phyloP scores from a whole-genome alignment of 352 stramenopile genomes.

The Globisporangium mamillatum region DNA sequence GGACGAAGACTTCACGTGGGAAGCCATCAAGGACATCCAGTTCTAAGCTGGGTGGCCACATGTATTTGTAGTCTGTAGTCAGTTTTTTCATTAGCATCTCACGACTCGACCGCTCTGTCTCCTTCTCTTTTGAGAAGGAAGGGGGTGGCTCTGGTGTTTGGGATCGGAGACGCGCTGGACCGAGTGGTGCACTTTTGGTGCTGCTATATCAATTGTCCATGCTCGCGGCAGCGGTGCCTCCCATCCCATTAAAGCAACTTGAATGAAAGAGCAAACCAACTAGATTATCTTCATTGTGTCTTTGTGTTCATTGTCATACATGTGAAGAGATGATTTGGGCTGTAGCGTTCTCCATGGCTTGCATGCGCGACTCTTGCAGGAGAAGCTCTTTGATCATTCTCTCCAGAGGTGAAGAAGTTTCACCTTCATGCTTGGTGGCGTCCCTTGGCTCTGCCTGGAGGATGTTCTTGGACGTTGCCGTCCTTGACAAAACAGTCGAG shows the following conservation, averaged over 20 bases:
- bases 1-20: constrained; percentile 99
- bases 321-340: not conserved
- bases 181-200: constrained; percentile 38
- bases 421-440: not conserved
- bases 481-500: not conserved
- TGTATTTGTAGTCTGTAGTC: constrained; percentile 32
- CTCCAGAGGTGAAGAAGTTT: not conserved
- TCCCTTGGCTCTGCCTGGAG: not conserved
- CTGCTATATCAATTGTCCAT: constrained; percentile 45
- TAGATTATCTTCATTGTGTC: constrained; percentile 26
- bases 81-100: constrained; percentile 36
- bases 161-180: constrained; percentile 17
- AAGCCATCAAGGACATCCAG: constrained; percentile 93
- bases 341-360: not conserved
- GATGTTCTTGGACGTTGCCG: not conserved
- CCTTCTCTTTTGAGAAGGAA: constrained; percentile 31
- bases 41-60: constrained; percentile 39
- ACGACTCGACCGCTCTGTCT: constrained; percentile 20
- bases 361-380: not conserved
- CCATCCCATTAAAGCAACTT: constrained; percentile 30
- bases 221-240: constrained; percentile 16
- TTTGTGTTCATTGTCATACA: not conserved
- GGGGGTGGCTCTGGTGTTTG: constrained; percentile 30
- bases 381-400: not conserved
- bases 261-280: constrained; percentile 32